Evolutionary conservation across 2,329 filamentous ascomycete species (phyloP), one percentile per base, ranked within the genome.

Genomic region (Eutypella sp.): DNA sequence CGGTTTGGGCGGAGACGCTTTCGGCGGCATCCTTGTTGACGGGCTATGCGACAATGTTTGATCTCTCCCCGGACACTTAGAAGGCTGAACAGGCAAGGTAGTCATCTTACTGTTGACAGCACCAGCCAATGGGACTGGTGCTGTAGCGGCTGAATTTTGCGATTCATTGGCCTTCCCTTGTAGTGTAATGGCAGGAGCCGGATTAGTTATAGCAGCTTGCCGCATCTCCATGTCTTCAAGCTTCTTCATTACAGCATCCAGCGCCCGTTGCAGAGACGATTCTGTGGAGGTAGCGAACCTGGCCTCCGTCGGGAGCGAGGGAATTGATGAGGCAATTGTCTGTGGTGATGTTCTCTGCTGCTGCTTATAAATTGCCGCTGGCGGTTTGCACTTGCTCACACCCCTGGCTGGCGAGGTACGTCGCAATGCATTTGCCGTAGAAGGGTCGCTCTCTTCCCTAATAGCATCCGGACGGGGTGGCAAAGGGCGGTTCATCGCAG

Each of bases 241-340:
- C 22, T 56, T 53, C n/a, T 51, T 50, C 22, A 54, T 57, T 18
- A 57, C 59, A 10, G 51, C 57, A 36, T 66, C 56, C 22, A 67
- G 48, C 20, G 62, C 63, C 37, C 55, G 47, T 37, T 65, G 60
- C 25, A 64, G 48, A 13, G 64, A 67, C 9, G 65, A 65, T 33
- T 54, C 41, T 27, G 51, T 60, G 36, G 54, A 55, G 13, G 51
- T 45, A 6, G 58, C 58, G 41, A 59, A 50, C 38, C 51, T 58
- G 39, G 62, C 61, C n/a, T 56, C 53, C 23, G 51, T 61, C 11
- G 65, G 63, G 4, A 66, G 49, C 19, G 58, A 58, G 18, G 57
- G 57, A 19, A 55, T 44, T 9, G 57, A 54, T 10, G 54, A 63
- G 8, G 51, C 47, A 11, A 54, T 57, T 10, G 50, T 56, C n/a